These are phyloP conservation scores for Umbilicus rupestris DNA, from an alignment of 164 flowering plant species.

Conservation along the genomic window DNA sequence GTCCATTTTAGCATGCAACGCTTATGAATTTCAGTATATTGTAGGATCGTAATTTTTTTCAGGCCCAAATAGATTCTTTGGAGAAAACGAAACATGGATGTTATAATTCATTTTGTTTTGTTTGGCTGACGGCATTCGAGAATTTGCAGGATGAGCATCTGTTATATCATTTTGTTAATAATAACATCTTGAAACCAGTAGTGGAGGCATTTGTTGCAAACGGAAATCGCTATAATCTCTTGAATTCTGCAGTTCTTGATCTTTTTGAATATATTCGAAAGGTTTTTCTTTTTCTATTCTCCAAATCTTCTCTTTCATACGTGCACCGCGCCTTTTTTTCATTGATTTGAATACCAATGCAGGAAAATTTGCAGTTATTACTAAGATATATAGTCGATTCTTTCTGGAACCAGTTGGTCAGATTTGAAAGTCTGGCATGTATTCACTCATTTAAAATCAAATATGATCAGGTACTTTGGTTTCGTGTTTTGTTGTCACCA, in stretches of 20 bases:
- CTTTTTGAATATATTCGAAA: conserved; percentile 77
- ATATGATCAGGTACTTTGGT: conserved; percentile 73
- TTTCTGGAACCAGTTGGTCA: conserved; percentile 71
- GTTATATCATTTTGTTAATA: conserved; percentile 53
- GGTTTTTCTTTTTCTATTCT: conserved; percentile 28
- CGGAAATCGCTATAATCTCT: conserved; percentile 84
- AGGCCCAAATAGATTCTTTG: not conserved
- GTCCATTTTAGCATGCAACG: not conserved
- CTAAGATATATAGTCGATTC: conserved; percentile 60
- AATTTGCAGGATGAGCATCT: conserved; percentile 84
- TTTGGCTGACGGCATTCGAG: not conserved
- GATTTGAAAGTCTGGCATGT: conserved; percentile 47
- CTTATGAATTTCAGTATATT: not conserved
- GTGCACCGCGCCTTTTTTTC: not conserved
- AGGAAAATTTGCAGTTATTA: conserved; percentile 75
- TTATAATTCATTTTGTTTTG: not conserved
- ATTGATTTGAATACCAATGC: conserved; percentile 18
- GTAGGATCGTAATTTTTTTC: not conserved
- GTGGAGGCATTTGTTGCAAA: conserved; percentile 73
- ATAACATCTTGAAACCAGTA: conserved; percentile 69
- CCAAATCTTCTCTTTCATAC: not conserved
- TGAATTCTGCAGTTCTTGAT: conserved; percentile 81
- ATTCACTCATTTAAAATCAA: conserved; percentile 57
- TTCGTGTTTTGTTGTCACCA: not conserved
- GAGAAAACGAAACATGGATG: not conserved